Percentiles rank a stretch among this genome's conserved stretches.
Conservation (phyloP, 2,329 filamentous ascomycete species). For the Colletotrichum sp. region DNA sequence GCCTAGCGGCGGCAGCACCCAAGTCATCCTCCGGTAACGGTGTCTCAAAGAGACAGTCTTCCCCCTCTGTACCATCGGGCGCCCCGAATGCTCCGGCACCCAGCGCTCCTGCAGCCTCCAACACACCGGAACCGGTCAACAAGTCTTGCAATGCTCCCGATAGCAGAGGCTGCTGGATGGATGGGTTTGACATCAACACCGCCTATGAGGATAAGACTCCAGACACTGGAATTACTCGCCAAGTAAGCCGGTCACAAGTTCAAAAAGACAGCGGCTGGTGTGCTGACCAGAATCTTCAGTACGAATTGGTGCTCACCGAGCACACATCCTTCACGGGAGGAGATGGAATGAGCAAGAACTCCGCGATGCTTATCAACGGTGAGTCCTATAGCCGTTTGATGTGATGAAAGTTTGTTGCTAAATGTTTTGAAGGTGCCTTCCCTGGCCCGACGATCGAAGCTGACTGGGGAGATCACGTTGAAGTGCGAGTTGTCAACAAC, state of each 20-base stretch:
- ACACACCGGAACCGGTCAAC: background rate
- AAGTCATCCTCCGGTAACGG: background rate
- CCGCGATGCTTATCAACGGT: constrained; percentile 28
- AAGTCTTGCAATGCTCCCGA: constrained; percentile 26
- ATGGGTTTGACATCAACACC: constrained; percentile 33
- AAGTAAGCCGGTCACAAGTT: background rate
- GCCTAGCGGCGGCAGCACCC: background rate
- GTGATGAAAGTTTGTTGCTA: background rate
- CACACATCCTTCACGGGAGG: constrained; percentile 8
- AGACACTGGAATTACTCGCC: constrained; percentile 26
- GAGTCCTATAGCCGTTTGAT: background rate
- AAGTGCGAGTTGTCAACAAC: constrained; percentile 71
- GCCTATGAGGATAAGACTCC: constrained; percentile 35
- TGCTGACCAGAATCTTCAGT: constrained; percentile 2
- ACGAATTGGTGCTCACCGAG: constrained; percentile 21
- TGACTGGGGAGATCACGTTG: constrained; percentile 55
- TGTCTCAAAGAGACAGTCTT: background rate
- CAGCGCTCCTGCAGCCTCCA: background rate
- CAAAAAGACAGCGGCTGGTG: background rate
- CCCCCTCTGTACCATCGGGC: background rate
- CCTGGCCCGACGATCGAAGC: constrained; percentile 53
- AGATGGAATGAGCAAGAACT: constrained; percentile 24
- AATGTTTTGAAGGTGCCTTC: constrained; percentile 10
- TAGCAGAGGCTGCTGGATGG: constrained; percentile 26
- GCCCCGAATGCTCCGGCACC: background rate